Base-by-base conservation (phyloP, 306 rosid species). In the Ormosia semicastrata region DNA sequence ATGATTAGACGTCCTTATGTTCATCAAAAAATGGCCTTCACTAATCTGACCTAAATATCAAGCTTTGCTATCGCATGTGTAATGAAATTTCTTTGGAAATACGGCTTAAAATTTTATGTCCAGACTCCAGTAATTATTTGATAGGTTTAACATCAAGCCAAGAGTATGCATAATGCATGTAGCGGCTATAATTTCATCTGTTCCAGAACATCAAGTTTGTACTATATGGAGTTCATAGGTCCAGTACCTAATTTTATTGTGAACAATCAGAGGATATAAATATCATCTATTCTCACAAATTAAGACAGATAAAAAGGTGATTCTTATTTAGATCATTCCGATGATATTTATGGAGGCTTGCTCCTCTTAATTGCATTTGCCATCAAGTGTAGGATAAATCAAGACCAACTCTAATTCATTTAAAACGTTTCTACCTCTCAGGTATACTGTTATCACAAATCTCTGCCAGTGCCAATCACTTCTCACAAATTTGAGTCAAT, bases 361-460 rank as follows among this genome's bases (percentile, higher is more conserved):
- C 46, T 53, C 54, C 37, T 78, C 71, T 58, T 57, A 65, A 37
- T 71, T 72, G 63, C 44, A 5, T 40, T 65, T 50, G 0, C 59
- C 36, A 37, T 77, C 41, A 47, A 65, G 76, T 40, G 46, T 46
- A 36, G 36, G 54, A 63, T 62, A 18, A 75, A 17, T 29, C 58
- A 24, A 70, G 68, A 44, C 54, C 73, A 44, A 47, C 75, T 78
- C 77, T 76, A 64, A 60, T 76, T 49, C 32, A 66, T 63, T 78
- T 70, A 39, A 50, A 71, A 76, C 50, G n/a, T 59, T 52, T 78
- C 73, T 40, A 64, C 84, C 63, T 75, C 81, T 75, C 88, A 92
- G 94, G 97, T 92, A 10, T 92, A 78, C 53, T 81, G 89, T 79
- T 92, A 90, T 53, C 75, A 88, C 84, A 92, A 87, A 85, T 84